phyloP scores from a whole-genome alignment of 2,329 filamentous ascomycete genomes.

The Pestalotiopsis sp. region DNA sequence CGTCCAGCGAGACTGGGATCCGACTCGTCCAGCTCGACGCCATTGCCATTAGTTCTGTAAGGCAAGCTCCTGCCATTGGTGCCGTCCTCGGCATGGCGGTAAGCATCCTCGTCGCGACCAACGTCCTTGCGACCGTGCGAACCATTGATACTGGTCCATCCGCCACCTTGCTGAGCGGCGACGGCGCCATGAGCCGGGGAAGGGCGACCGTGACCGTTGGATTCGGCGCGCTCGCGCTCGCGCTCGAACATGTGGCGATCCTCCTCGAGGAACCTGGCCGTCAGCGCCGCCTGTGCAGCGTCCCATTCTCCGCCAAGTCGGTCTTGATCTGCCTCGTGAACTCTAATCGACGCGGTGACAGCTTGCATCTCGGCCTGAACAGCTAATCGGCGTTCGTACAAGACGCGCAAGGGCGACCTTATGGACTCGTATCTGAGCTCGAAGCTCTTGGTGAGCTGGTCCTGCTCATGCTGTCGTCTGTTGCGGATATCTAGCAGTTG shows the following conservation, averaged over 20 bases:
- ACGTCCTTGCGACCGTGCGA: constrained; percentile 19
- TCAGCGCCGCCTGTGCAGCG: constrained; percentile 15
- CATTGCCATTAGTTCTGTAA: constrained; percentile 20
- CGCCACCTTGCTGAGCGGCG: constrained; percentile 15
- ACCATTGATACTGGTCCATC: constrained; percentile 35
- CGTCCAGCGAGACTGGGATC: constrained; percentile 15
- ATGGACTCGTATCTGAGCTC: constrained; percentile 22
- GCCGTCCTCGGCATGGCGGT: constrained; percentile 32
- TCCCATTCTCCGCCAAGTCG: constrained; percentile 26
- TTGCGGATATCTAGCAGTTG: constrained; percentile 24
- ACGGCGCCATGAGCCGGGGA: constrained; percentile 17
- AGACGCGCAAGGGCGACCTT: constrained; percentile 22
- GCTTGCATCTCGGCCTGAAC: constrained; percentile 25
- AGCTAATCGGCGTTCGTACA: constrained; percentile 23
- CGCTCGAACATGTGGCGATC: constrained; percentile 25
- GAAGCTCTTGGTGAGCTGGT: constrained; percentile 23
- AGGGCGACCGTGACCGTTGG: constrained; percentile 19
- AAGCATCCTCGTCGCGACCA: constrained; percentile 29
- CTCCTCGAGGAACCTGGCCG: constrained; percentile 23
- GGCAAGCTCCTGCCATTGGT: constrained; percentile 26
- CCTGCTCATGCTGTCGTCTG: constrained; percentile 27
- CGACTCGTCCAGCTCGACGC: constrained; percentile 15
- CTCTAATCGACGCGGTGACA: constrained; percentile 22
- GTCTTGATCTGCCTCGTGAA: constrained; percentile 27
- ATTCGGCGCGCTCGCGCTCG: constrained; percentile 18